A percentile compares a stretch with the other conserved stretches of the same genome.
phyloP scores from a whole-genome alignment of 495 filamentous ascomycete species.

The Penicillium canariense region DNA sequence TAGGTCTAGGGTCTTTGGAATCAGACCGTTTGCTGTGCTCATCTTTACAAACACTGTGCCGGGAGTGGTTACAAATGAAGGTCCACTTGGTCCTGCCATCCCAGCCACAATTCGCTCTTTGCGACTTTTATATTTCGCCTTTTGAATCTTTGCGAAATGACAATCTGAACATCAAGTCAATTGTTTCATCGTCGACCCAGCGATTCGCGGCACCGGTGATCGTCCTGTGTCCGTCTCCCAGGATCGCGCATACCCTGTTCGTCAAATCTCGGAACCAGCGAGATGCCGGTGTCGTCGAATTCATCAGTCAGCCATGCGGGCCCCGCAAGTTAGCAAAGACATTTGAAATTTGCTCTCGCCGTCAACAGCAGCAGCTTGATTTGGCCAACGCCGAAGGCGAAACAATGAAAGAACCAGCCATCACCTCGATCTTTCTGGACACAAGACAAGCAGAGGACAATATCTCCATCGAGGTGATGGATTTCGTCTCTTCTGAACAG shows the following conservation, averaged over 20 bases:
- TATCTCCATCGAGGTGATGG: too few relatives aligned
- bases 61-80: constrained; percentile 22
- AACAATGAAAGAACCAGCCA: too few relatives aligned
- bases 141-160: constrained; percentile 22
- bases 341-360: constrained; percentile 25
- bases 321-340: constrained; percentile 28
- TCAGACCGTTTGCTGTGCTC: constrained; percentile 17
- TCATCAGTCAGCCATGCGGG: constrained; percentile 35
- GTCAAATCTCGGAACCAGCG: constrained; percentile 12
- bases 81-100: constrained; percentile 9
- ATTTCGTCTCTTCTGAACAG: too few relatives aligned
- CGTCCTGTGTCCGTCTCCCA: constrained; percentile 30
- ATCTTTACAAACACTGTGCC: constrained; percentile 24
- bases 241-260: constrained; percentile 29
- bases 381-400: too few relatives aligned
- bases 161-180: constrained; percentile 7
- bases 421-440: too few relatives aligned
- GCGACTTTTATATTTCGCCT: constrained; percentile 27
- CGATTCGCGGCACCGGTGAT: constrained; percentile 21
- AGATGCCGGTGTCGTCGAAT: constrained; percentile 19
- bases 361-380: too few relatives aligned
- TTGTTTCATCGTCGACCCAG: too few relatives aligned
- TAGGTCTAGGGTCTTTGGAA: constrained; percentile 26
- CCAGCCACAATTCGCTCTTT: constrained; percentile 1
- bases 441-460: too few relatives aligned